Evolutionary conservation across 345 rosid species (phyloP), one percentile per base, ranked within the genome.

Genomic region (Populus simonii): DNA sequence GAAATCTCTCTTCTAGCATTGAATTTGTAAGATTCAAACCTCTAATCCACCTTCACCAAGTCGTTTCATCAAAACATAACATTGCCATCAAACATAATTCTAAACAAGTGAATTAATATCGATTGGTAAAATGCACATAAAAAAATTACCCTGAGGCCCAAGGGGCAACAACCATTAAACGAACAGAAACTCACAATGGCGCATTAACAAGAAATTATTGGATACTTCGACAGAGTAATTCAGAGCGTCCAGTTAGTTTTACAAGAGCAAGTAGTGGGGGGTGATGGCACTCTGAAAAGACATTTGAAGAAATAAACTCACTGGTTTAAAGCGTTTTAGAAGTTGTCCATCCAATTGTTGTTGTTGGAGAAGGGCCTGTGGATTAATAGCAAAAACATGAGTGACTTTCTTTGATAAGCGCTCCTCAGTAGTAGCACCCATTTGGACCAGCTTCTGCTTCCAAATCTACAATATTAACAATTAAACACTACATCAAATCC

Each of bases 371-470:
- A 90, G 92, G 68, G 83, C 78, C 76, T 86, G 66, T 15, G 83
- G 76, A 79, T 74, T 83, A 84, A 82, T 81, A 25, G 93, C 98
- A 55, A 94, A 84, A 75, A 93, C 81, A 82, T 89, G 93, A 70
- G 89, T 90, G 61, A 89, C 91, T 73, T 79, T 89, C 70, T 85
- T 87, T 8, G 90, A 87, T 63, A 92, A 76, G 47, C 83, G 78
- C 78, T 85, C 87, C 80, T 84, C 90, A 17, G 93, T 41, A 10
- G 78, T 68, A 23, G 95, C 97, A 75, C 97, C 98, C 97, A 90
- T 90, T 83, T 93, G 98, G 45, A 89, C 78, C 72, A 94, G 87
- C 85, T 89, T 94, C 83, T 90, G 92, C 92, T 86, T 93, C 98
- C 97, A 94, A 45, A 94, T 90, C 97, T 94, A 29, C 3, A 35